phyloP scores from a whole-genome alignment of 1,139 yeast genomes.

The Wickerhamiella pararugosa region DNA sequence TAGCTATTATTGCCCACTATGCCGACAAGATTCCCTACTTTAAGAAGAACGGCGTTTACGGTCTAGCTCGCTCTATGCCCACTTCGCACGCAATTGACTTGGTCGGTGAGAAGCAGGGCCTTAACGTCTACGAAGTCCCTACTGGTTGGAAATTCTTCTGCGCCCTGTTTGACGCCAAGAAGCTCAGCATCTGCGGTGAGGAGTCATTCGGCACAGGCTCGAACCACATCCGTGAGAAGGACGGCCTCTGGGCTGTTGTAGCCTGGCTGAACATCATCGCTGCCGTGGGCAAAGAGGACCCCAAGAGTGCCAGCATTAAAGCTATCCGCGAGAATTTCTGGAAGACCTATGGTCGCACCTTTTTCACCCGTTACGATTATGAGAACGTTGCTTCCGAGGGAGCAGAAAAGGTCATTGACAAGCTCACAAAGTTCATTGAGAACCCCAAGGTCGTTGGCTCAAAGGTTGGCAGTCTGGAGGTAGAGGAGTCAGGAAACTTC shows the following conservation, averaged over 20 bases:
- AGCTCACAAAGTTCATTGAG: constrained; percentile 37
- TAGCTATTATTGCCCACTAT: constrained; percentile 92
- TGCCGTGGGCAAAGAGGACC: constrained; percentile 40
- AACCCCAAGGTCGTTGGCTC: constrained; percentile 33
- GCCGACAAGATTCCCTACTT: constrained; percentile 84
- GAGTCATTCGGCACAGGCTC: constrained; percentile 98
- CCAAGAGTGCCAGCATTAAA: constrained; percentile 49
- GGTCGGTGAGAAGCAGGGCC: constrained; percentile 67
- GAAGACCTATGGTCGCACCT: constrained; percentile 92
- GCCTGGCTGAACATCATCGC: constrained; percentile 97
- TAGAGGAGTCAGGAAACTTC: constrained; percentile 73
- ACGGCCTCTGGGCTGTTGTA: constrained; percentile 93
- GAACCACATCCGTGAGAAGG: constrained; percentile 93
- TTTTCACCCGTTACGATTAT: constrained; percentile 89
- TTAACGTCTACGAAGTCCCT: constrained; percentile 84
- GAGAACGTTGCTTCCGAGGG: constrained; percentile 69
- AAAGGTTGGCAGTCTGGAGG: constrained; percentile 33
- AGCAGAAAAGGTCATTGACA: constrained; percentile 53
- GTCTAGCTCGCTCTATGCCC: constrained; percentile 97
- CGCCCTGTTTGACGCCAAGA: constrained; percentile 81
- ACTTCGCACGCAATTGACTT: constrained; percentile 88
- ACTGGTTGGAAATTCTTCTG: constrained; percentile 99
- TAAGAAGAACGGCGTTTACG: constrained; percentile 69
- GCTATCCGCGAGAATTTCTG: constrained; percentile 78
- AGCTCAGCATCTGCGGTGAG: constrained; percentile 93